Evolutionary conservation across 495 filamentous ascomycete species (phyloP), one percentile per base, ranked within the genome.

Genomic region (Terfezia boudieri): DNA sequence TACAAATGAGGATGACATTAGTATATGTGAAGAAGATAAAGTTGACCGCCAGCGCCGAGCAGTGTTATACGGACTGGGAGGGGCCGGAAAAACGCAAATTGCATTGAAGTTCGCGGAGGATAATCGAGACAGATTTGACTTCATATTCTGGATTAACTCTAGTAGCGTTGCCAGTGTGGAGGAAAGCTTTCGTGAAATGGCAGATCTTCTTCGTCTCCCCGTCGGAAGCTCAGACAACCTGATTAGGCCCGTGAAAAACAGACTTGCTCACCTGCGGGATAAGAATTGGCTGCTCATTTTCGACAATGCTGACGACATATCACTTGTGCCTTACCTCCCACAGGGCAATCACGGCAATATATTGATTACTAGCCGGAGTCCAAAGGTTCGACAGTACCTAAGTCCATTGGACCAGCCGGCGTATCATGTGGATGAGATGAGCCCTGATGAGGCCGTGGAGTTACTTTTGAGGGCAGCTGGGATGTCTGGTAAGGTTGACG

Each of bases 291-390:
- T 53, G 5, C 20, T 53, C 5, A 38, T 53, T 14, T 53, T 36
- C 20, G 52, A 53, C 52, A 53, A 53, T 4, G 52, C 52, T 36
- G 32, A 57, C 37, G 37, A 20, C 32, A 32, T 32, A 16, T 12
- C 36, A 41, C 17, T 46, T 14, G 14, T 14, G 12, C 50, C 53
- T 7, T 60, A 62, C 38, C 62, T 71, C 38, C 69, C 69, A 8
- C 37, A 55, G 14, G 67, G 64, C 9, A 49, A 63, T 9, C 61
- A 53, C 50, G 69, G 65, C 7, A 51, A 59, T 51, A 63, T 71
- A 50, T 43, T 70, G n/a, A 50, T 71, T 2, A 70, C 68, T 0
- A 69, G 64, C 16, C 56, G 68, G 50, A 67, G 67, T 51, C 66
- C 66, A 0, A 51, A 60, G 16, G 17, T 20, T 0, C 41, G 8